Base-by-base conservation (phyloP, 1,284 basidiomycete genomes). In the Irpex lacteus region DNA sequence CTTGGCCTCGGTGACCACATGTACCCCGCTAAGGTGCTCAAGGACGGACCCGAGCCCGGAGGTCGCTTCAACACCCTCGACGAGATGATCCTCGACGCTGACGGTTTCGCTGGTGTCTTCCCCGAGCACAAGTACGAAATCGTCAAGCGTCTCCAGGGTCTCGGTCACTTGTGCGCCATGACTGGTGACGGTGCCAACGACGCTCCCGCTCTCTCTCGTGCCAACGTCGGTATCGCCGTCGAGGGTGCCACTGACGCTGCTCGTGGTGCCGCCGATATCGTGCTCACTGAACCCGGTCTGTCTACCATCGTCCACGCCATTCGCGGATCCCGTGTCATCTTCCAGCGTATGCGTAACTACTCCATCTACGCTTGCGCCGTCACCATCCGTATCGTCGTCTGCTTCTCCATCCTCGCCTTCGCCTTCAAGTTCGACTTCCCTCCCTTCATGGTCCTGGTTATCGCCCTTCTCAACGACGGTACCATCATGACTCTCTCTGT, bases 401-500 rank as follows among this genome's bases (percentile, higher is more conserved):
- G 94, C 80, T 98, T 98, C 82, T 89, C 96, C 71, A 89, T 98
- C 80, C 86, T 98, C 75, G 92, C 94, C 60, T 98, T 98, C 77
- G 91, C 91, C 65, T 98, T 96, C 90, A 89, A 92, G 83, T 95
- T 96, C 79, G 92, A 97, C 80, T 98, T 98, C 94, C 96, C 96
- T 73, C 95, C 96, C 15, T 98, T 98, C 89, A 98, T 98, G 96
- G 90, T 98, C 69, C 91, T 98, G 78, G 94, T 98, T 79, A 97
- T 98, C 70, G 96, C 96, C 66, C 85, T 98, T 61, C 83, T 98
- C 71, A 98, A 98, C 80, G 96, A 98, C 77, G 96, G 96, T 79
- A 98, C 96, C 70, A 97, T 98, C 86, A 98, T 98, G 96, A 98
- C 96, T 9, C 86, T 98, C 69, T 98, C 95, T 36, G 92, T 98